A percentile compares a stretch with the other conserved stretches of the same genome.
phyloP scores from a whole-genome alignment of 2,329 filamentous ascomycete species.

The Sarocladiaceae sp. region DNA sequence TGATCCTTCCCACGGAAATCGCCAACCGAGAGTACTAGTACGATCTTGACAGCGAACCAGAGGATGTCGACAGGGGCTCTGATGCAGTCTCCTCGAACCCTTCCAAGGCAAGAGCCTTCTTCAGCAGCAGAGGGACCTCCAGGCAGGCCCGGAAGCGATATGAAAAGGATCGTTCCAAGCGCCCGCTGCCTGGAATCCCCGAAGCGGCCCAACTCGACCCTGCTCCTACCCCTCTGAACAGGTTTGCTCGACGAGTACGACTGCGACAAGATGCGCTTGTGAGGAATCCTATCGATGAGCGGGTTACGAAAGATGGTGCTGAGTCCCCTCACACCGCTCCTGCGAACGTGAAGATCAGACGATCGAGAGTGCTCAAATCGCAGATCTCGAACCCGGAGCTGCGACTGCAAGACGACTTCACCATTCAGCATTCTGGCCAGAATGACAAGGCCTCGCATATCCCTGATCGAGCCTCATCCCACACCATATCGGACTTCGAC shows the following conservation, averaged over 20 bases:
- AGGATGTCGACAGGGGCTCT: constrained; percentile 16
- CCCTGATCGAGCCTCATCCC: too few species aligned
- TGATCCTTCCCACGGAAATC: constrained; percentile 27
- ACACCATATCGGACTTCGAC: too few species aligned
- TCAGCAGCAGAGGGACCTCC: background rate
- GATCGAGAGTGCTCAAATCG: constrained; percentile 15
- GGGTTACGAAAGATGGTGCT: too few species aligned
- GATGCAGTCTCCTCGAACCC: too few species aligned
- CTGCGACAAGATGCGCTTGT: constrained; percentile 17
- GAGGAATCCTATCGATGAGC: too few species aligned
- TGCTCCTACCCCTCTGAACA: constrained; percentile 21
- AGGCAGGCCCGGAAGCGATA: background rate
- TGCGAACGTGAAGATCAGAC: constrained; percentile 16
- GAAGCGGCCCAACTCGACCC: constrained; percentile 19
- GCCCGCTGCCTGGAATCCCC: constrained; percentile 25
- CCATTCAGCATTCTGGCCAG: background rate
- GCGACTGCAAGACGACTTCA: constrained; percentile 5
- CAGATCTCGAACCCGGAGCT: constrained; percentile 19
- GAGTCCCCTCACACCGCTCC: constrained; percentile 11
- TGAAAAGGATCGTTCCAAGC: constrained; percentile 10
- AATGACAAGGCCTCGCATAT: too few species aligned
- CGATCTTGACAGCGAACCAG: constrained; percentile 26
- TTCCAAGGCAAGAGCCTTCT: background rate
- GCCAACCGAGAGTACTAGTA: constrained; percentile 30
- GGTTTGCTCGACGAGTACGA: constrained; percentile 21